These are phyloP conservation scores for Nitzschia sp. DNA, from an alignment of 108 stramenopile genomes.

Conservation along the genomic window DNA sequence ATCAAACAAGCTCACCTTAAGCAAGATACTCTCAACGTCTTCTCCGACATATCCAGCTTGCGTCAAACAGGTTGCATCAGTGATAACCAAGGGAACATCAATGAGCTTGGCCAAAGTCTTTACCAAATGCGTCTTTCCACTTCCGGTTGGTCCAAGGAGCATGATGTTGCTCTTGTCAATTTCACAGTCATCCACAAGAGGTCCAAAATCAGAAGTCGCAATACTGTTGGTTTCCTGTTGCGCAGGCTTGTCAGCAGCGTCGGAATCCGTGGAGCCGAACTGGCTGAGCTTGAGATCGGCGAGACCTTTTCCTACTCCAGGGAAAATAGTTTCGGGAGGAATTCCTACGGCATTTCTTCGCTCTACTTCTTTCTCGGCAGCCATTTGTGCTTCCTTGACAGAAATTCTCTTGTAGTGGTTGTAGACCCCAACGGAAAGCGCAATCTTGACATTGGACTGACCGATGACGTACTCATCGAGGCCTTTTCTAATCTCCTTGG, in stretches of 20 bases:
- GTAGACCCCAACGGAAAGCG: conserved; percentile 91
- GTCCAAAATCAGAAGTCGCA: conserved; percentile 52
- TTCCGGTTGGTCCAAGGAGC: conserved; percentile 91
- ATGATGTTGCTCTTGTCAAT: conserved; percentile 97
- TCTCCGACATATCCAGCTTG: conserved; percentile 99
- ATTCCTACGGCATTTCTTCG: conserved; percentile 17
- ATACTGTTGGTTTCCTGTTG: conserved; percentile 53
- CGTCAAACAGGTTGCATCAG: conserved; percentile 95
- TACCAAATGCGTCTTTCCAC: conserved; percentile 90
- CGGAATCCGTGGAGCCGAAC: conserved; percentile 46
- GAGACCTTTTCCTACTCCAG: conserved; percentile 36
- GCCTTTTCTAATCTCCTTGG: conserved; percentile 78
- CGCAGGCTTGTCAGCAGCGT: not conserved
- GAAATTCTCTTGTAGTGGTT: conserved; percentile 94
- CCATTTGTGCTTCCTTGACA: conserved; percentile 67
- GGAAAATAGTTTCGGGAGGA: conserved; percentile 32
- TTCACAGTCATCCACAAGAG: conserved; percentile 77
- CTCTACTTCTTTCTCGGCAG: conserved; percentile 19
- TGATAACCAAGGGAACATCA: conserved; percentile 92
- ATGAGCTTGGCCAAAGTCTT: conserved; percentile 92
- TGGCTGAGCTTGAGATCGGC: conserved; percentile 70
- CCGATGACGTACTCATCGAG: conserved; percentile 95
- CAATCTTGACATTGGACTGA: conserved; percentile 92
- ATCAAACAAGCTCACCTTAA: conserved; percentile 58
- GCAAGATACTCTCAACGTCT: conserved; percentile 94